Evolutionary conservation across 2,329 filamentous ascomycete species (phyloP).

Genomic region (Trichoderma sp.): DNA sequence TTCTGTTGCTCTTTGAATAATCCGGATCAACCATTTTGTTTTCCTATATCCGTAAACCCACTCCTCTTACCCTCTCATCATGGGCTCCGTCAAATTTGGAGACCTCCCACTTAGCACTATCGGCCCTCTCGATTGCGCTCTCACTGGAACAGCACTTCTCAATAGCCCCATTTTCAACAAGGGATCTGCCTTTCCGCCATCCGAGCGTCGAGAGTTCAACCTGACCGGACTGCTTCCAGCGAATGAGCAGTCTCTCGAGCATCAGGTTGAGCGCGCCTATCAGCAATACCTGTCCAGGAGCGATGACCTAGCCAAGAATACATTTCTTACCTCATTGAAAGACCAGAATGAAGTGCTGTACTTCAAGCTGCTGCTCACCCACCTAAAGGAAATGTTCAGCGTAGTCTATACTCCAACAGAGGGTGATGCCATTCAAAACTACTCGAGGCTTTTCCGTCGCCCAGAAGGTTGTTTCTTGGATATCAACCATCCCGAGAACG

Average conservation of each 20-base stretch:
- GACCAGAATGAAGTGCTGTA: slow-evolving; percentile 84
- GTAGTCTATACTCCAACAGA: slow-evolving; percentile 92
- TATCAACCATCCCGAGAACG: slow-evolving; percentile 63
- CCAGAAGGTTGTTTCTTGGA: slow-evolving; percentile 82
- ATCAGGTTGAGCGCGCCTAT: slow-evolving; percentile 76
- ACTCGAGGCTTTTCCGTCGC: slow-evolving; percentile 71
- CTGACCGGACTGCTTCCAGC: slow-evolving; percentile 72
- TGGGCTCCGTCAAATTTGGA: slow-evolving; percentile 29
- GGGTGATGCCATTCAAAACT: slow-evolving; percentile 83
- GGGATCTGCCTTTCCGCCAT: slow-evolving; percentile 70
- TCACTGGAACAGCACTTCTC: slow-evolving; percentile 36
- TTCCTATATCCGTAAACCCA: not conserved
- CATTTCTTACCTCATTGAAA: slow-evolving; percentile 80
- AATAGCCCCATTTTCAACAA: slow-evolving; percentile 63
- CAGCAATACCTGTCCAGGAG: slow-evolving; percentile 66
- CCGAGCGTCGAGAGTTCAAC: slow-evolving; percentile 68
- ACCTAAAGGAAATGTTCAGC: slow-evolving; percentile 84
- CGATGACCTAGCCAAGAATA: slow-evolving; percentile 76
- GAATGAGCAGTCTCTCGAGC: slow-evolving; percentile 70
- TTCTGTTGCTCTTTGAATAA: not conserved
- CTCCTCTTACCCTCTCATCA: not conserved
- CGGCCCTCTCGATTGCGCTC: slow-evolving; percentile 38
- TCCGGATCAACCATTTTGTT: not conserved
- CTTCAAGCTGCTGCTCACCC: slow-evolving; percentile 60
- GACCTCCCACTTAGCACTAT: slow-evolving; percentile 37